Evolutionary conservation across 805 yeast genomes (phyloP), one percentile per base, ranked within the genome.

Genomic region (Myxozyma kluyveri): DNA sequence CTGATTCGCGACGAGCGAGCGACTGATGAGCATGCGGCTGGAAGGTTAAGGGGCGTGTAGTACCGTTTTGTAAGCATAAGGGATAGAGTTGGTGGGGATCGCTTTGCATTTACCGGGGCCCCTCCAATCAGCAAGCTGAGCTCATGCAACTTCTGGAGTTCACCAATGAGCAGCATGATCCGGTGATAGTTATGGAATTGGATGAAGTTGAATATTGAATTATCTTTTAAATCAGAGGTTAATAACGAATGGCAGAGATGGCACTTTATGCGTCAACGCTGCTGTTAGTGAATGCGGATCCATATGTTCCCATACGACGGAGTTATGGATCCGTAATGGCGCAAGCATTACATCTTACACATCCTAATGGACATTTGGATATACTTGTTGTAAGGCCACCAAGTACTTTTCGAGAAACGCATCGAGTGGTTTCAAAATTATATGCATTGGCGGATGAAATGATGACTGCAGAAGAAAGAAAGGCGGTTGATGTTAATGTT

Each of bases 291-390:
- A 53, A 55, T 21, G 45, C 49, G 59, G 61, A 26, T 41, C 32
- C 19, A 31, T 50, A 26, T 41, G 54, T 17, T 31, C 50, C 26
- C 24, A 43, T 36, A 47, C 43, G n/a, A 21, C 42, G 42, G 33
- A 42, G 21, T 17, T 66, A 66, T 49, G 41, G 50, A 4, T 49
- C 51, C 12, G 61, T 64, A 24, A 36, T 66, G 21, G 33, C 54
- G 22, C 58, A 63, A 33, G 65, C 69, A 14, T 55, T 67, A 40
- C 59, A 63, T 29, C 56, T 61, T 58, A 65, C 70, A 19, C 49
- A 60, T 50, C 60, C 68, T 12, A 44, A 45, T 19, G 71, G 71
- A 12, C 41, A 44, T 1, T 49, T 67, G 23, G 70, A 67, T 42
- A 61, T 67, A 2, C 43, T 61, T 26, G 57, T 66, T 22, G 49